These are phyloP conservation scores for Penicillium frequentans DNA, from an alignment of 2,329 filamentous ascomycete genomes.

Conservation along the genomic window DNA sequence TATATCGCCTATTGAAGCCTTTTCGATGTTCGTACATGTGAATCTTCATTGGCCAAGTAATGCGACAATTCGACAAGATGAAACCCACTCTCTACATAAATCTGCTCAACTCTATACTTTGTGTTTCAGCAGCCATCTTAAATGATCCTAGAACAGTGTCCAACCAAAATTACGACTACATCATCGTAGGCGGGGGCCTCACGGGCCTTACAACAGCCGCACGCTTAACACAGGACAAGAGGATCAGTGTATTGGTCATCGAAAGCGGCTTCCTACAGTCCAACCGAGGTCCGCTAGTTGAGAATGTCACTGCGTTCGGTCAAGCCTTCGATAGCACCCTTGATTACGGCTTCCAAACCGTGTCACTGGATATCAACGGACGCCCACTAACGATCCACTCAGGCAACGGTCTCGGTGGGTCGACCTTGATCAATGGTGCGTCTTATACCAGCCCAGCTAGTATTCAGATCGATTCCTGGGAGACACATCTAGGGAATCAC, in stretches of 20 bases:
- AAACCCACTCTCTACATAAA: neutral
- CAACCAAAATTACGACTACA: conserved; percentile 25
- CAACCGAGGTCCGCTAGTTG: conserved; percentile 17
- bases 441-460: conserved; percentile 28
- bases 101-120: neutral
- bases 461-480: conserved; percentile 23
- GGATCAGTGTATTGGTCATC: conserved; percentile 25
- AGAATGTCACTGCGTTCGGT: conserved; percentile 24
- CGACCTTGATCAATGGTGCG: conserved; percentile 27
- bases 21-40: too few relatives aligned
- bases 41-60: neutral
- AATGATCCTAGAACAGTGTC: conserved; percentile 13
- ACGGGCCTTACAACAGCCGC: conserved; percentile 27
- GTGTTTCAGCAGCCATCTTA: neutral
- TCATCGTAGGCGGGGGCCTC: conserved; percentile 30
- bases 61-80: neutral
- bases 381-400: conserved; percentile 18
- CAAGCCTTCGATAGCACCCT: conserved; percentile 25
- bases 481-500: conserved; percentile 40
- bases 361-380: conserved; percentile 16
- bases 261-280: conserved; percentile 29
- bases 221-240: conserved; percentile 21
- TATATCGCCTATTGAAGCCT: neutral
- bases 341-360: conserved; percentile 21
- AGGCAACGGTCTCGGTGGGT: conserved; percentile 28